These are phyloP conservation scores for Pseudogymnoascus sp. DNA, from an alignment of 2,329 filamentous ascomycete species.

Conservation along the genomic window DNA sequence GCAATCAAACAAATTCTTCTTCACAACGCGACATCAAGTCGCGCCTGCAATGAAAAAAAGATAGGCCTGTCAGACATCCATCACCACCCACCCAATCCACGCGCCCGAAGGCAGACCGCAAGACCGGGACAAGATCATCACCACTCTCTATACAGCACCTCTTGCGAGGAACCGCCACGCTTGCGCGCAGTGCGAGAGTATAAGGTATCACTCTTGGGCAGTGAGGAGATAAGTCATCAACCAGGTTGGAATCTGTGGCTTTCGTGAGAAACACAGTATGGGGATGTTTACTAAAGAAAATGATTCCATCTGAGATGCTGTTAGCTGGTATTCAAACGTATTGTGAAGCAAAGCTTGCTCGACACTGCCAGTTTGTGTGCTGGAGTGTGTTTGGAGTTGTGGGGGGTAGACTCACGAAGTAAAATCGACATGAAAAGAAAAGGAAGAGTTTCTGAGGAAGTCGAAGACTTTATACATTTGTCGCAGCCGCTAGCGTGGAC, in stretches of 20 bases:
- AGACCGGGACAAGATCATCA: conserved; percentile 87
- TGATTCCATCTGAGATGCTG: conserved; percentile 58
- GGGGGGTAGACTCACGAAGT: conserved; percentile 20
- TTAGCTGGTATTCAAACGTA: conserved; percentile 16
- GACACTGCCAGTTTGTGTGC: neutral
- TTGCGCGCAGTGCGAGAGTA: conserved; percentile 54
- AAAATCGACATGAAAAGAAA: conserved; percentile 12
- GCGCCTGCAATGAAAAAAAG: conserved; percentile 49
- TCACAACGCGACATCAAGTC: conserved; percentile 42
- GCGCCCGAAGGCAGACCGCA: conserved; percentile 69
- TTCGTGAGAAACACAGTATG: conserved; percentile 82
- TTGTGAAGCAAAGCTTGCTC: neutral
- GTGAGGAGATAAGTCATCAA: conserved; percentile 88
- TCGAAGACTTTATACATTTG: neutral
- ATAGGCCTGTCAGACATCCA: conserved; percentile 78
- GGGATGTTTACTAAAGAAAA: conserved; percentile 94
- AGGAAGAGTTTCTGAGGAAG: conserved; percentile 11
- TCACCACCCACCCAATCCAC: conserved; percentile 71
- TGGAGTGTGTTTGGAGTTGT: neutral
- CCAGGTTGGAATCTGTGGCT: conserved; percentile 94
- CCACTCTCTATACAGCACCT: conserved; percentile 70
- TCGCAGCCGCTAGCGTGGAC: conserved; percentile 1
- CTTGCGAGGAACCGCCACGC: conserved; percentile 44
- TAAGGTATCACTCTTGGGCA: conserved; percentile 77
- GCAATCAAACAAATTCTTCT: conserved; percentile 37